Percentiles rank a stretch among this genome's conserved stretches.
phyloP scores from a whole-genome alignment of 768 basidiomycete genomes.

The Strobilomyces dryophilus region DNA sequence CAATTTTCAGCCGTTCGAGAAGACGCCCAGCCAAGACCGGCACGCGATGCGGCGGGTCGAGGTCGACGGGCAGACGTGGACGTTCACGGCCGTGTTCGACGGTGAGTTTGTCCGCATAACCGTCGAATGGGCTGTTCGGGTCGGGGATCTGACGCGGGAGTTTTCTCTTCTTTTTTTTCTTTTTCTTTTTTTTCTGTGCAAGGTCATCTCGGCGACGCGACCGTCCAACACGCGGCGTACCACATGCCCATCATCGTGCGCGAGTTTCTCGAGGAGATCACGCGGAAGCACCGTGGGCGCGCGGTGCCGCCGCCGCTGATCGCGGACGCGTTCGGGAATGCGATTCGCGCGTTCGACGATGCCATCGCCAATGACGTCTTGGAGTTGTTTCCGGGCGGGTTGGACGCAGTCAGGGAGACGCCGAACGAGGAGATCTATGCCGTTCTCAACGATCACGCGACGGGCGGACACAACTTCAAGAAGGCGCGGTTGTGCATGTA shows the following conservation, averaged over 20 bases:
- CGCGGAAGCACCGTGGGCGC: constrained; percentile 35
- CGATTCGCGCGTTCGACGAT: constrained; percentile 60
- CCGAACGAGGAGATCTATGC: constrained; percentile 53
- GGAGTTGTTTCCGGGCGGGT: constrained; percentile 54
- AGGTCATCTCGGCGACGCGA: constrained; percentile 70
- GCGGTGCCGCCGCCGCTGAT: constrained; percentile 45
- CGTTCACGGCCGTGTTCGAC: constrained; percentile 69
- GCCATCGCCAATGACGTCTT: constrained; percentile 65
- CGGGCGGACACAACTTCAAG: constrained; percentile 55
- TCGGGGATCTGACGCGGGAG: background rate
- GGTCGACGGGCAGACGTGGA: constrained; percentile 54
- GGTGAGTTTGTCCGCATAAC: constrained; percentile 36
- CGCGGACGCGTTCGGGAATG: constrained; percentile 51
- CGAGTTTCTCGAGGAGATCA: constrained; percentile 48
- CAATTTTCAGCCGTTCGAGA: constrained; percentile 63
- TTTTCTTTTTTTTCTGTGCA: background rate
- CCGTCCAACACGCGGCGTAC: constrained; percentile 63
- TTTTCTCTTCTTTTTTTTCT: background rate
- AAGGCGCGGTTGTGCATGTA: constrained; percentile 73
- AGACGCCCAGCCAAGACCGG: constrained; percentile 56
- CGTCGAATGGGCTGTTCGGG: background rate
- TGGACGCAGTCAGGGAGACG: constrained; percentile 46
- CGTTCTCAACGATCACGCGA: constrained; percentile 61
- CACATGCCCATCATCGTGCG: constrained; percentile 66
- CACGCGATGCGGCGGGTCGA: constrained; percentile 56